Evolutionary conservation across 441 rosid species (phyloP).

Genomic region (Erodium texanum): DNA sequence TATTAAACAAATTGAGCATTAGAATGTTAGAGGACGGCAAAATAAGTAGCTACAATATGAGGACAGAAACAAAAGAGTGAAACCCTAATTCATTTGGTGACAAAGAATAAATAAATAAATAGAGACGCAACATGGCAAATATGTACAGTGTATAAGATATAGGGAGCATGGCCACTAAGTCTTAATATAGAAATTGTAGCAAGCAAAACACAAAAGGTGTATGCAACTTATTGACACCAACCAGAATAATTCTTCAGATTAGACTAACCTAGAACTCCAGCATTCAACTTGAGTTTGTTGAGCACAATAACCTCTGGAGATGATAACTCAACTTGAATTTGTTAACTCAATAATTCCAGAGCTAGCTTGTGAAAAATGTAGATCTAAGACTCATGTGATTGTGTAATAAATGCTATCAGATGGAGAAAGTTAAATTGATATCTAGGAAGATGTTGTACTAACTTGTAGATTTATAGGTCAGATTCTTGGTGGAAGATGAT

Average conservation of each 20-base stretch:
- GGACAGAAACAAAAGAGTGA: background rate
- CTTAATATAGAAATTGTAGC: background rate
- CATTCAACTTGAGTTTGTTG: no score
- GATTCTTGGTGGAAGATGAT: background rate
- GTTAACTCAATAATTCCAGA: background rate
- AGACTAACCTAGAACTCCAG: no score
- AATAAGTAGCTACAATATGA: background rate
- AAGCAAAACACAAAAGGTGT: background rate
- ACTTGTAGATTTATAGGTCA: background rate
- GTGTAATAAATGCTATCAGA: background rate
- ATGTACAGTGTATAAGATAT: background rate
- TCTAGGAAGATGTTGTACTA: no score
- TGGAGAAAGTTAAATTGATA: no score
- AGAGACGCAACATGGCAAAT: background rate
- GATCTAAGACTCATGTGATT: background rate
- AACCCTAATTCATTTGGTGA: background rate
- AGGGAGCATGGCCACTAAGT: background rate
- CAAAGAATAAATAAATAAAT: background rate
- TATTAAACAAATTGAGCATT: background rate
- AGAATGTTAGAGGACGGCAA: background rate
- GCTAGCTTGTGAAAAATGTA: background rate
- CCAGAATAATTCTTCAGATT: background rate
- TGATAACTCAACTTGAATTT: no score
- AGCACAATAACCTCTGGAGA: no score
- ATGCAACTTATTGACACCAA: background rate